Evolutionary conservation across 2,329 filamentous ascomycete species (phyloP), one percentile per base, ranked within the genome.

Genomic region (Periconia macrospinosa): DNA sequence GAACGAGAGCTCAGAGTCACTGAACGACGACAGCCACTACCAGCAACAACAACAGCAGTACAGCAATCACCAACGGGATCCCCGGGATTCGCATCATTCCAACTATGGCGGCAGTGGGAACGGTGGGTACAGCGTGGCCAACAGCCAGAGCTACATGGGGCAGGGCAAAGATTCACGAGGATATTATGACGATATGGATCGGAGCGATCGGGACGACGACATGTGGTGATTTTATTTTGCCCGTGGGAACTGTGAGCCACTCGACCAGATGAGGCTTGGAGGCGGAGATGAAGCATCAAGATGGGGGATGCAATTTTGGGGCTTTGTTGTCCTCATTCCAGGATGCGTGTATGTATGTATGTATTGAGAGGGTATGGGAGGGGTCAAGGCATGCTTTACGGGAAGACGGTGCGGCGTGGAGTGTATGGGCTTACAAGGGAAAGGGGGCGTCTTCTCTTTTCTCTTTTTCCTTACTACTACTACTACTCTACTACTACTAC

Each of bases 41-140:
- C 65, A 67, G 42, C 60, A 67, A 41, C 30, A 45, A 8, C 19
- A 30, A 17, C 59, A 64, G 23, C 59, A 63, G 37, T 45, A 45
- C 17, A 30, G 43, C 13, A 43, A 58, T 17, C 46, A 40, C 19
- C 54, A 56, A 15, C 54, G 60, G 45, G 57, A 65, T 23, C 57
- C 57, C 10, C 53, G 58, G 18, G 57, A 72, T 48, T 72, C 70
- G 19, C 69, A 72, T 45, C 68, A 73, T 45, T 72, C 67, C 6
- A 58, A 61, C 30, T 61, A 73, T 37, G 61, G 61, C 49, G 58
- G 62, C 30, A 66, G 66, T 27, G 65, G 64, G 11, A 65, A 66
- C 23, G 66, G 66, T 18, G 61, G 61, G 6, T 75, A 75, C 50
- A 75, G 71, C 45, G 72, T 75, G 7, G 64, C 71, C 11, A 71